A percentile compares a stretch with the other conserved stretches of the same genome.
phyloP scores from a whole-genome alignment of 345 rosid species.

The Psidium guajava region DNA sequence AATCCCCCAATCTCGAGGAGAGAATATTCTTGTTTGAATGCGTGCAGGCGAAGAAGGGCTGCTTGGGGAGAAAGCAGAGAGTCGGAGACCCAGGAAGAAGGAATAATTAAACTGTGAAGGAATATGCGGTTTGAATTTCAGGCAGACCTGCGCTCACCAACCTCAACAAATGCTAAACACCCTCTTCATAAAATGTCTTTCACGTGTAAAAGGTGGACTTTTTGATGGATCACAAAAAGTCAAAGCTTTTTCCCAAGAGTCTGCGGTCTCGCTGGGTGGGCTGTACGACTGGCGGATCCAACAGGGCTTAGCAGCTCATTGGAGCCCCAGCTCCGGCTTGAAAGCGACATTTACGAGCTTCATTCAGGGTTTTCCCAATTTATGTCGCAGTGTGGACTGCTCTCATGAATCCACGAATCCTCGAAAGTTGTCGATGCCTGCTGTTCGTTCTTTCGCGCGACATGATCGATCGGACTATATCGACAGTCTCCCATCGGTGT shows the following conservation, averaged over 20 bases:
- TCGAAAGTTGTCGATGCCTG: neutral
- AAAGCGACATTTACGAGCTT: neutral
- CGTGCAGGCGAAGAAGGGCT: neutral
- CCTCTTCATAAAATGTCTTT: neutral
- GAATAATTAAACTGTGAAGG: neutral
- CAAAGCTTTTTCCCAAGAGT: neutral
- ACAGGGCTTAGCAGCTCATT: neutral
- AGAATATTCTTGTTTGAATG: neutral
- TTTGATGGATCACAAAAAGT: neutral
- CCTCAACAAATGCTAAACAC: neutral
- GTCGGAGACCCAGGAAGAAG: neutral
- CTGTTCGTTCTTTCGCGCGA: neutral
- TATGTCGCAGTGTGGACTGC: neutral
- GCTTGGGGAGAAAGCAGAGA: neutral
- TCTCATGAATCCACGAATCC: neutral
- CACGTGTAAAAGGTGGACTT: neutral
- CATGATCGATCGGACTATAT: neutral
- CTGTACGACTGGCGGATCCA: neutral
- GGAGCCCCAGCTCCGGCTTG: neutral
- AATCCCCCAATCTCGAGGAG: neutral
- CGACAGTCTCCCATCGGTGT: fast-evolving
- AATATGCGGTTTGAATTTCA: neutral
- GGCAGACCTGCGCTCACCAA: neutral
- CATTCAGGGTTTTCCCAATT: neutral
- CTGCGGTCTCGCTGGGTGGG: neutral